These are phyloP conservation scores for Sicyos baderoa DNA, from an alignment of 306 rosid species.

Conservation along the genomic window DNA sequence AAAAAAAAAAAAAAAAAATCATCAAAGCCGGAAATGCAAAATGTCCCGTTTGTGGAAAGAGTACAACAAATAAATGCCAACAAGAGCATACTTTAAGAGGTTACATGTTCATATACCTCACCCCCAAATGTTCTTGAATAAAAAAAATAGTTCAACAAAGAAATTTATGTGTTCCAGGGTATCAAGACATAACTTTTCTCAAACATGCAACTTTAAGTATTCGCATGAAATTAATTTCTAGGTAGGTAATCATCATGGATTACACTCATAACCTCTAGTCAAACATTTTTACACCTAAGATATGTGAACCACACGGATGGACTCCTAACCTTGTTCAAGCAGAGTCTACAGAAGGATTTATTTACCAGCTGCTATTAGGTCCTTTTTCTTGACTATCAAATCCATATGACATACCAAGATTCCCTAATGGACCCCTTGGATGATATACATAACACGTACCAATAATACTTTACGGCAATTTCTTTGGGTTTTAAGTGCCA, in stretches of 20 bases:
- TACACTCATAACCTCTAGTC: neutral
- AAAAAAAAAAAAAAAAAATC: neutral
- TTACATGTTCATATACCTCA: too few relatives aligned
- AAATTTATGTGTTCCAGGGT: neutral
- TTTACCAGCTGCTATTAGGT: neutral
- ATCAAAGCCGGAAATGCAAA: neutral
- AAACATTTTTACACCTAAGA: neutral
- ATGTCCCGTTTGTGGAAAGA: neutral
- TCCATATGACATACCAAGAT: neutral
- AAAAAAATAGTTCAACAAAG: neutral
- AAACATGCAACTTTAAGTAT: slow-evolving; percentile 1
- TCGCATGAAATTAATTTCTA: too few relatives aligned
- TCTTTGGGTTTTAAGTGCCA: neutral
- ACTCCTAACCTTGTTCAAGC: slow-evolving; percentile 2
- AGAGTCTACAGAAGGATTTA: neutral
- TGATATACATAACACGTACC: neutral
- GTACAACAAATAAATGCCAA: neutral
- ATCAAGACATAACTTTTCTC: neutral
- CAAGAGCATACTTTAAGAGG: too few relatives aligned
- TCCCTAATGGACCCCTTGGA: neutral
- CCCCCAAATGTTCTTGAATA: too few relatives aligned
- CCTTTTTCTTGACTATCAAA: slow-evolving; percentile 4
- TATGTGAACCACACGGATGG: neutral
- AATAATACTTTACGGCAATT: neutral
- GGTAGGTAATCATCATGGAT: too few relatives aligned